Conservation (phyloP, 129 eudicot species). For the Rutidosis leptorrhynchoides region DNA sequence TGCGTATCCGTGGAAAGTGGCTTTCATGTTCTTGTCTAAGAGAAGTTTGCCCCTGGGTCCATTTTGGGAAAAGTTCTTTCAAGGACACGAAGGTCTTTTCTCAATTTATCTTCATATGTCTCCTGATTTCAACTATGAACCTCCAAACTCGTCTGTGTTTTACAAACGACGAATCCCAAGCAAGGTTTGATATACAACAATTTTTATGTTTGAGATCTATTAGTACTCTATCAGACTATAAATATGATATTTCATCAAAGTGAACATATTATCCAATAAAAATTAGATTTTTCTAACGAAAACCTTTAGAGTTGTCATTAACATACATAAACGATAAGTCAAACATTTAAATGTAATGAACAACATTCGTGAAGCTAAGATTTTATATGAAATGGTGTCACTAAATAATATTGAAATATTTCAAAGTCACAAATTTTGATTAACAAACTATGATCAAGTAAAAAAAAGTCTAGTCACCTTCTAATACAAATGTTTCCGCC, state of each 20-base stretch:
- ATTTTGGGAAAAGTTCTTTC: constrained; percentile 78
- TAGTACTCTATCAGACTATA: neutral
- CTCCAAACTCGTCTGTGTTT: constrained; percentile 69
- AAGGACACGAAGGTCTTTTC: constrained; percentile 67
- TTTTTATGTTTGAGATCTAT: neutral
- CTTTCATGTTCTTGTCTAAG: constrained; percentile 79
- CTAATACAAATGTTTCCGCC: no score
- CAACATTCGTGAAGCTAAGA: no score
- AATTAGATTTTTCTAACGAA: no score
- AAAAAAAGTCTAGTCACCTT: no score
- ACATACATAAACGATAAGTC: no score
- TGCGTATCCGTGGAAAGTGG: constrained; percentile 55
- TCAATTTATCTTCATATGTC: constrained; percentile 73
- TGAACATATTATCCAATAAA: neutral
- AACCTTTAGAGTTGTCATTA: no score
- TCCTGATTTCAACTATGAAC: constrained; percentile 54
- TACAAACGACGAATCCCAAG: constrained; percentile 77
- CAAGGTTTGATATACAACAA: constrained; percentile 42
- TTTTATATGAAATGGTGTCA: no score
- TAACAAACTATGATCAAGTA: no score
- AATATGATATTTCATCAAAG: neutral
- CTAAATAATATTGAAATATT: no score
- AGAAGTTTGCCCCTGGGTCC: constrained; percentile 58
- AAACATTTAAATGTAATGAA: no score
- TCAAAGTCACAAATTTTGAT: no score